Percentiles rank a stretch among this genome's conserved stretches.
phyloP scores from a whole-genome alignment of 2,329 filamentous ascomycete genomes.

The Alternaria metachromatica region DNA sequence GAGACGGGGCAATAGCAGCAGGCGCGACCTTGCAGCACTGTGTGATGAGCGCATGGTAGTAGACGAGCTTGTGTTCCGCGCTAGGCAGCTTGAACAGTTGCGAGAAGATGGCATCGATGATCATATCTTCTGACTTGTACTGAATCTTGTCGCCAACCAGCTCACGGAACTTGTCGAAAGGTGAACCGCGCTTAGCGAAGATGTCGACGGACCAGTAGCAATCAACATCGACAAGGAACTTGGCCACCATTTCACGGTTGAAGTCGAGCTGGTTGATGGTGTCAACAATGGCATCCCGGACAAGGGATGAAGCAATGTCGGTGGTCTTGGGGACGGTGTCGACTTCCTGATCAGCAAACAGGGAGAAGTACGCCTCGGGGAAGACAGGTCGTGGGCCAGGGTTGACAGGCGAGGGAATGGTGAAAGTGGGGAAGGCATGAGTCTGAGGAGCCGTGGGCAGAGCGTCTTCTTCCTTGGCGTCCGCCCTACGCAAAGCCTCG shows the following conservation, averaged over 20 bases:
- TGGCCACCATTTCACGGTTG: constrained; percentile 85
- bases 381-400: constrained; percentile 80
- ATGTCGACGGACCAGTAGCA: constrained; percentile 90
- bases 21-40: constrained; percentile 96
- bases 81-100: constrained; percentile 87
- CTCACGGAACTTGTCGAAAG: constrained; percentile 85
- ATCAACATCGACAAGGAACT: constrained; percentile 91
- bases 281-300: constrained; percentile 86
- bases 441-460: constrained; percentile 61
- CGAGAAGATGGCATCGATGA: constrained; percentile 96
- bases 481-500: constrained; percentile 60
- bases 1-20: constrained; percentile 91
- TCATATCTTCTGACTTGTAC: constrained; percentile 98
- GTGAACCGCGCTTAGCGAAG: constrained; percentile 91
- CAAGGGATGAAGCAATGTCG: constrained; percentile 78
- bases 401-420: constrained; percentile 76
- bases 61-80: constrained; percentile 92
- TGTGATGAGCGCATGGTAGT: constrained; percentile 93
- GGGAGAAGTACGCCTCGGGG: constrained; percentile 92
- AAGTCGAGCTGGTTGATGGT: constrained; percentile 94
- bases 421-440: constrained; percentile 78
- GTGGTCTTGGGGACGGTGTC: constrained; percentile 83
- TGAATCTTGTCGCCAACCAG: constrained; percentile 71
- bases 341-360: constrained; percentile 85
- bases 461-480: constrained; percentile 60